Conservation (phyloP, 441 rosid species). For the Pelargonium cotyledonis region DNA sequence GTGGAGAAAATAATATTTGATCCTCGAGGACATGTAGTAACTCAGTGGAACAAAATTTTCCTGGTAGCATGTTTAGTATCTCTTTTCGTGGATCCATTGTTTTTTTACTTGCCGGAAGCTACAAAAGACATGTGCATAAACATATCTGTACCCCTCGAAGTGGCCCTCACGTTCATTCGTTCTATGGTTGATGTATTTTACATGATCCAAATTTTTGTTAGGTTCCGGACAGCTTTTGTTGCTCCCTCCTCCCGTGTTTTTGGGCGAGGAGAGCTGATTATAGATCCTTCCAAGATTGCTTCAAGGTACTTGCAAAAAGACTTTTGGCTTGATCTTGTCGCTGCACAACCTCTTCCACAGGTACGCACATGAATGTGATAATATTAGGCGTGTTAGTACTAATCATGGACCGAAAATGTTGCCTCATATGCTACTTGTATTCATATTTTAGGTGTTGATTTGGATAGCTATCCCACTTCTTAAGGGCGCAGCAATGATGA, state of each 20-base stretch:
- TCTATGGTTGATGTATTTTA: constrained; percentile 41
- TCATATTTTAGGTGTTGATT: constrained; percentile 36
- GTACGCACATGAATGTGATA: constrained; percentile 19
- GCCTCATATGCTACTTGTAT: neutral
- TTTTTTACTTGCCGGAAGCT: constrained; percentile 42
- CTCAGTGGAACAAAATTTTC: constrained; percentile 46
- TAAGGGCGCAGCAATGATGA: constrained; percentile 27
- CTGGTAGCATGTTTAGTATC: constrained; percentile 49
- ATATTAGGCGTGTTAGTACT: neutral
- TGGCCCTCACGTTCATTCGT: constrained; percentile 33
- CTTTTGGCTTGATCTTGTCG: constrained; percentile 44
- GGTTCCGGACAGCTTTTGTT: constrained; percentile 46
- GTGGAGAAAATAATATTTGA: constrained; percentile 33
- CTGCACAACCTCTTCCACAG: constrained; percentile 59
- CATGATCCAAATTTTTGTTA: constrained; percentile 36
- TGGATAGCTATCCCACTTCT: constrained; percentile 46
- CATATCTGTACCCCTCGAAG: constrained; percentile 29
- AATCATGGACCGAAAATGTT: neutral
- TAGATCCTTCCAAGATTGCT: constrained; percentile 41
- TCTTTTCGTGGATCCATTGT: constrained; percentile 46
- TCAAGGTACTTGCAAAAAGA: constrained; percentile 38
- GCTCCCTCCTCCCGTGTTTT: constrained; percentile 64
- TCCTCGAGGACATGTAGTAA: constrained; percentile 40
- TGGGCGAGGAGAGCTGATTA: constrained; percentile 61
- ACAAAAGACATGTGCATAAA: constrained; percentile 29